Conservation (phyloP, 164 flowering plant species). For the Macadamia integrifolia region DNA sequence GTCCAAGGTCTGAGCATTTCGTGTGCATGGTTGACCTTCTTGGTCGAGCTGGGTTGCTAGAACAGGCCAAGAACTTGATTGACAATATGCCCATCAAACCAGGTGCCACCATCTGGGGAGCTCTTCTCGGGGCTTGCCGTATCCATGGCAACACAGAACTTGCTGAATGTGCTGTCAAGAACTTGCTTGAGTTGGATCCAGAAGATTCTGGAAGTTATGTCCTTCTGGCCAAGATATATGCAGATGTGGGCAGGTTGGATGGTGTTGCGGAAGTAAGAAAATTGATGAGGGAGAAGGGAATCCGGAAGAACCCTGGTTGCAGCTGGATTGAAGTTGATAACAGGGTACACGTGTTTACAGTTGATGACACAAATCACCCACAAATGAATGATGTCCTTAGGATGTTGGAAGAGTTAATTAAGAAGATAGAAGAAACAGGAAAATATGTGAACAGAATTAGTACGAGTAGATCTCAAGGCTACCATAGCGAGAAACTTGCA, state of each 20-base stretch:
- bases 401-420: constrained; percentile 23
- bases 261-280: constrained; percentile 34
- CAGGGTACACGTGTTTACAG: constrained; percentile 43
- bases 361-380: constrained; percentile 36
- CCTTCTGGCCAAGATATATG: constrained; percentile 27
- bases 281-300: constrained; percentile 36
- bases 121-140: constrained; percentile 45
- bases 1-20: constrained; percentile 33
- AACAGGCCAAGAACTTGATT: constrained; percentile 36
- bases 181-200: constrained; percentile 28
- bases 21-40: constrained; percentile 52
- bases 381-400: constrained; percentile 22
- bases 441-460: constrained; percentile 7
- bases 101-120: constrained; percentile 42
- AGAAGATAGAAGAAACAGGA: constrained; percentile 26
- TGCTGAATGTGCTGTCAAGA: constrained; percentile 36
- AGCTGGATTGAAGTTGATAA: constrained; percentile 54
- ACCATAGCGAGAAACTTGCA: constrained; percentile 36
- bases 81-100: constrained; percentile 36
- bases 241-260: constrained; percentile 16
- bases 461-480: constrained; percentile 7
- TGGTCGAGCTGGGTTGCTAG: constrained; percentile 43
- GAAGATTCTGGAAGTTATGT: constrained; percentile 43
- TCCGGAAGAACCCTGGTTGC: constrained; percentile 39
- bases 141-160: constrained; percentile 25